Conservation (phyloP, 139 green algal species). For the Cymbomonas tetramitiformis region DNA sequence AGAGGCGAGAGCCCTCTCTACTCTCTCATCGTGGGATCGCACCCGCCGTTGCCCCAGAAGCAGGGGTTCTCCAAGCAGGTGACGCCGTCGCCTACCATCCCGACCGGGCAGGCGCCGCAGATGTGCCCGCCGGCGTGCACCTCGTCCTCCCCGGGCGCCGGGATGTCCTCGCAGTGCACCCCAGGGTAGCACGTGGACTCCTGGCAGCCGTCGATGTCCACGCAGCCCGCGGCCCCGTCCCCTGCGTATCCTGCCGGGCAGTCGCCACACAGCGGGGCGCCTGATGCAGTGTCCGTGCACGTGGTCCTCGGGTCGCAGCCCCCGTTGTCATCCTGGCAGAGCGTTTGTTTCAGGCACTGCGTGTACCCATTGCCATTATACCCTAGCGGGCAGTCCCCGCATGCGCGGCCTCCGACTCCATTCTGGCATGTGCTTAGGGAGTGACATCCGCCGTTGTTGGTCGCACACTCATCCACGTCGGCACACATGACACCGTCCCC, state of each 20-base stretch:
- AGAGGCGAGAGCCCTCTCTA: too few species aligned
- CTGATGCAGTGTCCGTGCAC: neutral
- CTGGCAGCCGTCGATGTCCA: conserved; percentile 4
- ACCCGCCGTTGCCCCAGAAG: neutral
- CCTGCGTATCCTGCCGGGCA: neutral
- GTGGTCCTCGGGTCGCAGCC: conserved; percentile 2
- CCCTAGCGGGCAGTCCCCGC: conserved; percentile 1
- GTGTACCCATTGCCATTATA: conserved; percentile 2
- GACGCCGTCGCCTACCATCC: neutral
- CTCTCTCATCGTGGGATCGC: neutral
- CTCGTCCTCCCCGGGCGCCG: too few species aligned
- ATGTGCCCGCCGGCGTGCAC: neutral
- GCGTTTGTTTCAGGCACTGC: neutral
- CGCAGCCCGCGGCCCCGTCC: neutral
- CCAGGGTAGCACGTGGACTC: neutral
- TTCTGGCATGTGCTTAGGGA: conserved; percentile 7
- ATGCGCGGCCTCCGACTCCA: neutral
- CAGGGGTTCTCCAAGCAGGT: neutral
- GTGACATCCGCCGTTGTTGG: neutral
- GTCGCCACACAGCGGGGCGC: neutral
- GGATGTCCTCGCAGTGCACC: neutral
- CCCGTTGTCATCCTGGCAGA: conserved; percentile 4
- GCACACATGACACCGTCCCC: neutral
- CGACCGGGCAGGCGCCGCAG: neutral
- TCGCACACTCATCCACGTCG: neutral